Percentiles rank a stretch among this genome's conserved stretches.
These are phyloP conservation scores for Mycena amicta DNA, from an alignment of 768 basidiomycete genomes.

Conservation along the genomic window DNA sequence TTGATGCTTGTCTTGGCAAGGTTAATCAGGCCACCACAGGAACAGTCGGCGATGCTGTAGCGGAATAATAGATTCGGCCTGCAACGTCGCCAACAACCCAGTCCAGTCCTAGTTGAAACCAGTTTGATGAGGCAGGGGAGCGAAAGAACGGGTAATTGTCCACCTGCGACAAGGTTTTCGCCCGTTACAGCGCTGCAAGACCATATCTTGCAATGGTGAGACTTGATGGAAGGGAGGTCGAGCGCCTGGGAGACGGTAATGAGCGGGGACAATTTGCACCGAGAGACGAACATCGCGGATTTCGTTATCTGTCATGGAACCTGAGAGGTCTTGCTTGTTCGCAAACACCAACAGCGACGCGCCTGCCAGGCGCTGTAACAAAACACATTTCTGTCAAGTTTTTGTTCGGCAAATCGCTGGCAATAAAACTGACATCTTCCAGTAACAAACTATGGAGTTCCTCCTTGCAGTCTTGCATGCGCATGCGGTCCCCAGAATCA, in stretches of 20 bases:
- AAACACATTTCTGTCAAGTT: constrained; percentile 19
- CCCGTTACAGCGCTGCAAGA: constrained; percentile 94
- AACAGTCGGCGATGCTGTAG: constrained; percentile 26
- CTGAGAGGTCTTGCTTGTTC: constrained; percentile 95
- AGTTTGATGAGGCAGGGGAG: background rate
- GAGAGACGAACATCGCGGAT: constrained; percentile 72
- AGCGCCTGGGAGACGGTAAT: constrained; percentile 57
- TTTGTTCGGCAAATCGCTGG: constrained; percentile 8
- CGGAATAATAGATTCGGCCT: constrained; percentile 79
- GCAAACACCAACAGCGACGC: constrained; percentile 95
- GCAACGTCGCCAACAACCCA: constrained; percentile 94
- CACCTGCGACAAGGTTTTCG: constrained; percentile 70
- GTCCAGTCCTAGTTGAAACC: constrained; percentile 58
- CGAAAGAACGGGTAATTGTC: background rate
- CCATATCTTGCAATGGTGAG: constrained; percentile 89
- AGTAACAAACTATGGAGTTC: constrained; percentile 85
- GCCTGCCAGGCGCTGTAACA: constrained; percentile 82
- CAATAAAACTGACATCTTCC: constrained; percentile 75
- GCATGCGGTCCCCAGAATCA: constrained; percentile 88
- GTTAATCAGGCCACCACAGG: constrained; percentile 24
- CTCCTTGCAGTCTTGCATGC: constrained; percentile 86
- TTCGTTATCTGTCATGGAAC: constrained; percentile 80
- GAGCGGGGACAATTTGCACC: constrained; percentile 2
- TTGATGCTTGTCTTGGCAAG: constrained; percentile 15
- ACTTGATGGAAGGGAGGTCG: constrained; percentile 76